Conservation (phyloP, 2,329 filamentous ascomycete species). For the Fusarium drepaniforme region DNA sequence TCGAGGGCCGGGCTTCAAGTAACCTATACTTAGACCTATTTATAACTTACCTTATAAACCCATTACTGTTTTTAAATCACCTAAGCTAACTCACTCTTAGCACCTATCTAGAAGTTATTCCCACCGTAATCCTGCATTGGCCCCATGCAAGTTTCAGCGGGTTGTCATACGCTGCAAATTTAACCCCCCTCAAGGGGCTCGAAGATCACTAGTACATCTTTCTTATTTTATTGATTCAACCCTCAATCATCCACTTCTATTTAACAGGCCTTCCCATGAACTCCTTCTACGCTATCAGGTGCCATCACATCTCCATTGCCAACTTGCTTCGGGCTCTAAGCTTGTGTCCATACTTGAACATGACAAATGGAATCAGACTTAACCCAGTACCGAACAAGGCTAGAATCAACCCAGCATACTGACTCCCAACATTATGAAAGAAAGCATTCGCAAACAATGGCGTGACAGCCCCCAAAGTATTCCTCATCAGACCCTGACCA, state of each 20-base stretch:
- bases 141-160: not conserved
- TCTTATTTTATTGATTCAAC: not conserved
- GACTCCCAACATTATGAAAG: not conserved
- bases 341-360: not conserved
- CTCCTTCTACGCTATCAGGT: not conserved
- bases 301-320: not conserved
- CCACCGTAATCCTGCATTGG: constrained; percentile 40
- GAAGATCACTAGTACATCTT: not conserved
- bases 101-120: not conserved
- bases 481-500: not conserved
- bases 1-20: too few species aligned
- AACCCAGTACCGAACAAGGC: not conserved
- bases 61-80: not conserved
- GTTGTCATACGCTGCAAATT: not conserved
- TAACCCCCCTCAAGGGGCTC: not conserved
- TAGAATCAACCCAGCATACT: not conserved
- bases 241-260: not conserved
- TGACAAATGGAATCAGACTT: not conserved
- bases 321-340: not conserved
- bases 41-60: not conserved
- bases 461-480: not conserved
- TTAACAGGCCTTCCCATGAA: not conserved
- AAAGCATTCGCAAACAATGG: not conserved
- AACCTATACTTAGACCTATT: not conserved
- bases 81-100: not conserved